Evolutionary conservation across 352 stramenopile species (phyloP).

Genomic region (Aphanomyces euteiches): DNA sequence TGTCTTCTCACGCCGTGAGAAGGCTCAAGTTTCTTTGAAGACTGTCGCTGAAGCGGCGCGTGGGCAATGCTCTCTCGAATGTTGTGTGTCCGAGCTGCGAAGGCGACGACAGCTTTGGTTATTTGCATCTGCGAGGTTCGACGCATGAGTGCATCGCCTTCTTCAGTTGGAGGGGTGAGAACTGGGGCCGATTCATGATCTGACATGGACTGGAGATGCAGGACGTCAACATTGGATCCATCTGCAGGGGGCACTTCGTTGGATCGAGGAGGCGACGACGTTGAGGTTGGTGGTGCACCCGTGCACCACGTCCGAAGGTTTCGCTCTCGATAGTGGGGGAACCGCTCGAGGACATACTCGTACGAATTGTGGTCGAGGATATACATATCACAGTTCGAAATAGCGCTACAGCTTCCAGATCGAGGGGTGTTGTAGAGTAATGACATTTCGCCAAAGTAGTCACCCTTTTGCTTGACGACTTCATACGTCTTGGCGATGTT

Average conservation of each 20-base stretch:
- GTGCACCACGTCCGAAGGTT: slow-evolving; percentile 63
- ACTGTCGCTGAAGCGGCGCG: not conserved
- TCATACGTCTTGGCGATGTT: slow-evolving; percentile 54
- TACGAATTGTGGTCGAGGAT: slow-evolving; percentile 75
- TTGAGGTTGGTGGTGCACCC: not conserved
- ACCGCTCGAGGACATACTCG: slow-evolving; percentile 61
- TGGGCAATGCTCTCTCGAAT: not conserved
- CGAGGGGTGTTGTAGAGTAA: slow-evolving; percentile 72
- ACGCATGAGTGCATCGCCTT: not conserved
- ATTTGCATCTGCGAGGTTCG: not conserved
- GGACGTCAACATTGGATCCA: not conserved
- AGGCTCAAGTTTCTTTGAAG: too few species aligned
- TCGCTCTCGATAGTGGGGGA: slow-evolving; percentile 63
- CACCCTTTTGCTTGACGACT: slow-evolving; percentile 65
- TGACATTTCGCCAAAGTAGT: slow-evolving; percentile 73
- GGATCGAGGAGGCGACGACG: too few species aligned
- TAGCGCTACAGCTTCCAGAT: slow-evolving; percentile 61
- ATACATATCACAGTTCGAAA: slow-evolving; percentile 68
- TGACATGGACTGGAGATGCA: slow-evolving; percentile 16
- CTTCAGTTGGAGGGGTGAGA: not conserved
- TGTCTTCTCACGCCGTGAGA: too few species aligned
- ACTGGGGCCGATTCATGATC: not conserved
- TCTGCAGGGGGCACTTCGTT: not conserved
- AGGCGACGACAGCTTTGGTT: too few species aligned
- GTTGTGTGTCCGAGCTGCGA: not conserved